Base-by-base conservation (phyloP, 2,329 filamentous ascomycete species). In the Neonectria punicea region DNA sequence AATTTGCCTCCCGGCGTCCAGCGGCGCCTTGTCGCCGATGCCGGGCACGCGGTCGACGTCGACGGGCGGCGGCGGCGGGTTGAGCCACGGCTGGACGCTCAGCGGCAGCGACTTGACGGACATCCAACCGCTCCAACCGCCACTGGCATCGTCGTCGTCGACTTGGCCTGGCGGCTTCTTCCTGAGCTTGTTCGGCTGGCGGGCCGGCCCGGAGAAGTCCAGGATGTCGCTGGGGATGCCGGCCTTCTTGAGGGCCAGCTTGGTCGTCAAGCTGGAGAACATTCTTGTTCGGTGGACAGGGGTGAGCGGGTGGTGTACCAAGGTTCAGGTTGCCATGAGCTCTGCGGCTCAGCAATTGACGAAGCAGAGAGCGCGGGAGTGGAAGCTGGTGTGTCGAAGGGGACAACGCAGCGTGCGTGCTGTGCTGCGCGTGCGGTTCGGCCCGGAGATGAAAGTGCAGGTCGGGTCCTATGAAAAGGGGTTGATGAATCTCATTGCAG, bases 241-340 rank as follows among this genome's bases (percentile, higher is more conserved):
- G 55, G 82, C 82, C 74, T 87, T 88, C 68, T 82, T 86, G 70
- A 89, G 80, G 66, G 86, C 87, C 68, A 89, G 78, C 76, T 89
- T 89, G 50, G 86, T 86, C 16, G 84, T 83, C 61, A 89, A 77
- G 68, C 80, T 84, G 71, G 84, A 83, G 73, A 89, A 83, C 87
- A 89, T 89, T 89, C 72, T 78, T 73, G 13, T 20, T 25, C 25
- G 25, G 25, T 14, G 59, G 18, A 20, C n/a, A 22, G 59, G 53
- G 22, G 20, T 20, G 39, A 44, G 41, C 18, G 20, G 18, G 6
- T 58, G 51, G 46, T 16, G 13, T 16, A 10, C n/a, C 18, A 30
- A 51, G 49, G 30, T 32, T n/a, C 20, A 20, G 20, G 54, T 13
- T 22, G 36, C 34, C 32, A 22, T 36, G 32, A 36, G 44, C 44